A percentile compares a stretch with the other conserved stretches of the same genome.
These are phyloP conservation scores for Pulicaria dysenterica DNA, from an alignment of 129 eudicot genomes.

Conservation along the genomic window DNA sequence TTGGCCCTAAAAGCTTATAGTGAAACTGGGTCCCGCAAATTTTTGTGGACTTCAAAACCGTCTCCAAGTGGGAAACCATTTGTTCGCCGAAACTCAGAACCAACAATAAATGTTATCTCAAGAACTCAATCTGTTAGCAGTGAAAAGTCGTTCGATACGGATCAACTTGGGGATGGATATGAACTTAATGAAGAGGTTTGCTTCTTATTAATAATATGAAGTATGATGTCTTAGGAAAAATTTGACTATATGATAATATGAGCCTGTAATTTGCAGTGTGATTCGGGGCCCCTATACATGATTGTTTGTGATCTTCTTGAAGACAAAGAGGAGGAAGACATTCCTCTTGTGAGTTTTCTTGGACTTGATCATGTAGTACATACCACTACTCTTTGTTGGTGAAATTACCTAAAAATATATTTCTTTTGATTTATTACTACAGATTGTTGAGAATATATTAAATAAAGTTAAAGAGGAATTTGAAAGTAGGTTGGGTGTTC, in stretches of 20 bases:
- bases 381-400: background rate
- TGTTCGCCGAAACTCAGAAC: constrained; percentile 49
- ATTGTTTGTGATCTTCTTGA: constrained; percentile 67
- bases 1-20: constrained; percentile 71
- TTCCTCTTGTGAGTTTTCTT: constrained; percentile 67
- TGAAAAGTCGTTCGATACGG: constrained; percentile 24
- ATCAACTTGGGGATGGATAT: constrained; percentile 37
- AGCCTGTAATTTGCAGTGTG: constrained; percentile 36
- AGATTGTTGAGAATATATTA: constrained; percentile 73
- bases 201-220: constrained; percentile 6
- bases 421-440: constrained; percentile 16
- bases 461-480: constrained; percentile 71
- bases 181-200: constrained; percentile 40
- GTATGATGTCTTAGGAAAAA: background rate
- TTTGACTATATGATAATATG: constrained; percentile 1
- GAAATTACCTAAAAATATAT: background rate
- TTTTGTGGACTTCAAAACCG: constrained; percentile 50
- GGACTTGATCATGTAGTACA: constrained; percentile 5
- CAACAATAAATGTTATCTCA: constrained; percentile 49
- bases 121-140: constrained; percentile 44
- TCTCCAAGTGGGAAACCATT: constrained; percentile 45
- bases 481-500: constrained; percentile 50
- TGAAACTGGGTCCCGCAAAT: constrained; percentile 51
- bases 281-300: constrained; percentile 43
- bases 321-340: constrained; percentile 74